Percentiles rank a stretch among this genome's conserved stretches.
Evolutionary conservation across 176 grass and related monocot species (phyloP).

Genomic region (Leersia perrieri): DNA sequence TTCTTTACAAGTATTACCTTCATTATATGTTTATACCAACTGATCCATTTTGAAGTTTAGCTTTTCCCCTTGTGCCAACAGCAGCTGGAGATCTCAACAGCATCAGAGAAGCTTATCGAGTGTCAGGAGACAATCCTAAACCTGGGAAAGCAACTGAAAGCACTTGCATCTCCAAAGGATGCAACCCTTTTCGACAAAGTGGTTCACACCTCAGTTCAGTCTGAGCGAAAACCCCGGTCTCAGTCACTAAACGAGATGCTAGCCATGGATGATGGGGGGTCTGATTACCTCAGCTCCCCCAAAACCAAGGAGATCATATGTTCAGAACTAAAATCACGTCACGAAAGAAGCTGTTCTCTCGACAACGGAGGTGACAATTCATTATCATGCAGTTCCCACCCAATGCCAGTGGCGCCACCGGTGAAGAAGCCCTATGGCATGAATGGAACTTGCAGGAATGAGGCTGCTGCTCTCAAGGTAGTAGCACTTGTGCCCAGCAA

Average conservation of each 20-base stretch:
- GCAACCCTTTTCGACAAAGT: slow-evolving; percentile 48
- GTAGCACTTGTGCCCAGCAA: slow-evolving; percentile 46
- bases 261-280: slow-evolving; percentile 37
- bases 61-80: slow-evolving; percentile 22
- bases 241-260: slow-evolving; percentile 50
- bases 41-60: not conserved
- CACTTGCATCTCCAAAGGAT: slow-evolving; percentile 67
- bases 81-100: slow-evolving; percentile 60
- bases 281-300: slow-evolving; percentile 23
- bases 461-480: slow-evolving; percentile 31
- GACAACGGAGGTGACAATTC: not conserved
- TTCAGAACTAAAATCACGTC: slow-evolving; percentile 14
- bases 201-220: slow-evolving; percentile 9
- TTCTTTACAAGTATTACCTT: not conserved
- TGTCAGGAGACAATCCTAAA: slow-evolving; percentile 85
- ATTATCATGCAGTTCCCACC: slow-evolving; percentile 16
- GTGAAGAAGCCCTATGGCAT: not conserved
- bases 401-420: not conserved
- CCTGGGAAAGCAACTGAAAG: slow-evolving; percentile 85
- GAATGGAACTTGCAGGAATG: slow-evolving; percentile 25
- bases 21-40: not conserved
- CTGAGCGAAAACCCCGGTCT: slow-evolving; percentile 27
- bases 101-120: slow-evolving; percentile 75
- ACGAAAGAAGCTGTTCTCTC: slow-evolving; percentile 6
- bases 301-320: slow-evolving; percentile 58